Base-by-base conservation (phyloP, 805 yeast genomes). In the Priceomyces carsonii region DNA sequence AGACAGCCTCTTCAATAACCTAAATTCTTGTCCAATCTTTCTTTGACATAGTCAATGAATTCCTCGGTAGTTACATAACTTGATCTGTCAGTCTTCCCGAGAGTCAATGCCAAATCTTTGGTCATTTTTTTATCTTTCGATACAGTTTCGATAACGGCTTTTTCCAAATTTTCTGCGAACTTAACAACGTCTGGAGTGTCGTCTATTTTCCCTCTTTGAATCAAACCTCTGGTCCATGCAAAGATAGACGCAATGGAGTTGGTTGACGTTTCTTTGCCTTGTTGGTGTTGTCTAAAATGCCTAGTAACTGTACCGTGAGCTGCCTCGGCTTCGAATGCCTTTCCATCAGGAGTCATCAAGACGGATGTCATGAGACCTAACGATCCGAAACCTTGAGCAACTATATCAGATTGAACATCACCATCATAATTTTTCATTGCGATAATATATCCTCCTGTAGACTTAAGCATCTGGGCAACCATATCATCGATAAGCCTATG, bases 271-370 rank as follows among this genome's bases (percentile, higher is more conserved):
- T 90, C 97, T 63, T 89, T 86, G 48, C 98, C 98, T 66, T 85
- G 86, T 70, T 91, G 97, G 66, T 87, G 88, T 67, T 83, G 93
- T 72, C 97, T 85, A 71, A 76, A 91, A 64, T 91, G 98, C 71
- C 98, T 85, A 30, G 97, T 91, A 51, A 91, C 98, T 9, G 98
- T 91, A 38, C 98, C 98, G 62, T 91, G 98, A n/a, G 98, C 98
- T 40, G 98, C 98, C 73, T 91, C 98, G 36, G 89, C 72, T 72
- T 91, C 97, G 61, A 87, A 90, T 9, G 96, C 82, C 71, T 85
- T 86, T 17, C 97, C 97, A 63, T 91, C 97, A 33, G 97, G 95
- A n/a, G 97, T 81, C 57, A 89, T 79, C 50, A 91, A 77, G n/a
- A 88, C 95, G 3, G 98, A 91, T 20, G 98, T 89, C 98, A 91